Conservation (phyloP, 1,284 basidiomycete genomes). For the Leccinum subspadiceum region DNA sequence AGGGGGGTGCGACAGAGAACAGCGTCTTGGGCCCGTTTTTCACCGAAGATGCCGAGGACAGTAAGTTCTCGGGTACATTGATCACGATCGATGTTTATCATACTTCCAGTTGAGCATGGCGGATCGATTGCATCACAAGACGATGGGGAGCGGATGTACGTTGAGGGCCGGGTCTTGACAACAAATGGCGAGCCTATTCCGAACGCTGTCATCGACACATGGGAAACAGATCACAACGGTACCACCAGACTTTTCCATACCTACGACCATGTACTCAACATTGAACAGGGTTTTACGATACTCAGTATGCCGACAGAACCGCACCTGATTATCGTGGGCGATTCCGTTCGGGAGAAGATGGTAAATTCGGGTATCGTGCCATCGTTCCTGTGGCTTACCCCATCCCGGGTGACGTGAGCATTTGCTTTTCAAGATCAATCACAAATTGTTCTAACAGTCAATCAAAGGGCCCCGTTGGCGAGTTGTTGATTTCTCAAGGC, state of each 20-base stretch:
- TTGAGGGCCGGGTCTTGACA: slow-evolving; percentile 68
- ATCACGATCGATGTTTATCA: neutral
- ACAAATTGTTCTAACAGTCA: slow-evolving; percentile 2
- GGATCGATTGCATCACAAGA: slow-evolving; percentile 76
- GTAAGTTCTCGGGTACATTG: slow-evolving; percentile 40
- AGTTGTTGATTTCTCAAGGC: slow-evolving; percentile 54
- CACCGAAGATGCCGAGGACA: slow-evolving; percentile 74
- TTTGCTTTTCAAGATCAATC: neutral
- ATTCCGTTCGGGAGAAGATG: slow-evolving; percentile 60
- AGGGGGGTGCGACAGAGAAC: slow-evolving; percentile 65
- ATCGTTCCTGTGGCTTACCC: slow-evolving; percentile 79
- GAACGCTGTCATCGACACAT: slow-evolving; percentile 73
- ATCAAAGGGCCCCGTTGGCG: slow-evolving; percentile 68
- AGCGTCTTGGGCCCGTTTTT: slow-evolving; percentile 86
- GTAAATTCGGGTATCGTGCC: slow-evolving; percentile 71
- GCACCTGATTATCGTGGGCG: slow-evolving; percentile 78
- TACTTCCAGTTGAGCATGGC: slow-evolving; percentile 49
- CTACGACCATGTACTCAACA: neutral
- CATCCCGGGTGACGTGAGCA: slow-evolving; percentile 69
- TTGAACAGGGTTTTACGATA: slow-evolving; percentile 52
- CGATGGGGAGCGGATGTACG: slow-evolving; percentile 80
- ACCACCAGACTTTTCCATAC: neutral
- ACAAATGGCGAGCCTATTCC: slow-evolving; percentile 68
- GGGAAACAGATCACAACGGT: slow-evolving; percentile 75
- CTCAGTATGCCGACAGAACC: slow-evolving; percentile 59